Percentiles rank a stretch among this genome's conserved stretches.
Evolutionary conservation across 805 yeast species (phyloP).

Genomic region (Candida boidinii): DNA sequence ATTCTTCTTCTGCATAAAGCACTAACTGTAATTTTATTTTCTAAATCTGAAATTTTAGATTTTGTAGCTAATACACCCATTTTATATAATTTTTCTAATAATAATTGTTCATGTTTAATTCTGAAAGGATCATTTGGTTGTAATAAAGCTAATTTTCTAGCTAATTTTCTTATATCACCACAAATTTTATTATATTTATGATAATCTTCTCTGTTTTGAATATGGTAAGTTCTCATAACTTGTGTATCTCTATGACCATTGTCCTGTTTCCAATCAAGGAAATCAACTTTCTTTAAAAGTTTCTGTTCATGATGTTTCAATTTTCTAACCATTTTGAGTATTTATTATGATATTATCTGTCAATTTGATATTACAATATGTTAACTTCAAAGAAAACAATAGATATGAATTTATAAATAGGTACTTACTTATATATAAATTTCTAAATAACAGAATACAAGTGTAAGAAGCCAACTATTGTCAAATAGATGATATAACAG

Average conservation of each 20-base stretch:
- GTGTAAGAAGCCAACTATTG: too few relatives aligned
- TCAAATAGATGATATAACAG: too few relatives aligned
- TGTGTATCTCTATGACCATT: conserved; percentile 93
- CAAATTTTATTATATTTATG: conserved; percentile 89
- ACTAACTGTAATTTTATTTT: conserved; percentile 85
- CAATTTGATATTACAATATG: too few relatives aligned
- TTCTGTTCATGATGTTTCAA: conserved; percentile 94
- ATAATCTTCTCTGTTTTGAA: conserved; percentile 93
- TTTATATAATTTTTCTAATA: conserved; percentile 76
- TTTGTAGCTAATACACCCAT: conserved; percentile 89
- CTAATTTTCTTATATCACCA: conserved; percentile 83
- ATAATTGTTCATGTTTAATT: conserved; percentile 76
- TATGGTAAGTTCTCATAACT: conserved; percentile 90
- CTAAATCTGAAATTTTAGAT: conserved; percentile 85
- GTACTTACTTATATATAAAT: too few relatives aligned
- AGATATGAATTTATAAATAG: too few relatives aligned
- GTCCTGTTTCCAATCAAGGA: conserved; percentile 96
- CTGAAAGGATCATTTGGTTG: conserved; percentile 86
- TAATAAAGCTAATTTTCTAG: conserved; percentile 75
- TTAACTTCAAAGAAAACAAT: too few relatives aligned
- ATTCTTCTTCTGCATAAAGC: conserved; percentile 88
- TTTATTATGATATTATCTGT: too few relatives aligned
- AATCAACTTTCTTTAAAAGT: conserved; percentile 89
- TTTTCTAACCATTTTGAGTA: conserved; percentile 69
- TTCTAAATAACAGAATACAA: too few relatives aligned